phyloP scores from a whole-genome alignment of 805 yeast species.

The Cyberlindnera suaveolens region DNA sequence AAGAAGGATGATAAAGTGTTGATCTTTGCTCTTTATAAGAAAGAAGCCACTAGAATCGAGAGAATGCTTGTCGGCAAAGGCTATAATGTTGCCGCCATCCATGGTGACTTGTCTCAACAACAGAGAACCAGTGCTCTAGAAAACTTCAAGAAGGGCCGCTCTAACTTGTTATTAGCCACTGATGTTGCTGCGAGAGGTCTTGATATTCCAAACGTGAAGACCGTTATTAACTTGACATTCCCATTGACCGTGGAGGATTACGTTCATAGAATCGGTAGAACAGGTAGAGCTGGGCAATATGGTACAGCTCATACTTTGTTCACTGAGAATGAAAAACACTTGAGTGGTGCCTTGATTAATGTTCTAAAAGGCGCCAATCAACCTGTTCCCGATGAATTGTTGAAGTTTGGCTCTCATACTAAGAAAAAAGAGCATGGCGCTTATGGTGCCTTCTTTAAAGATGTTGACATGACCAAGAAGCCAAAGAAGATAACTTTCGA shows the following conservation, averaged over 20 bases:
- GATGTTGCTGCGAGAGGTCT: slow-evolving; percentile 98
- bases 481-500: slow-evolving; percentile 83
- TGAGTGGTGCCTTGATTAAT: slow-evolving; percentile 90
- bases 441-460: slow-evolving; percentile 96
- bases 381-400: slow-evolving; percentile 89
- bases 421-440: slow-evolving; percentile 96
- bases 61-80: slow-evolving; percentile 65
- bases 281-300: slow-evolving; percentile 94
- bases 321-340: slow-evolving; percentile 94
- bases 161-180: slow-evolving; percentile 81
- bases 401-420: slow-evolving; percentile 96
- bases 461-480: slow-evolving; percentile 80
- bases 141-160: slow-evolving; percentile 74
- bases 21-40: slow-evolving; percentile 91
- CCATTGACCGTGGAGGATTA: slow-evolving; percentile 96
- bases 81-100: slow-evolving; percentile 84
- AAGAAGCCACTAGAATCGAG: slow-evolving; percentile 92
- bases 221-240: slow-evolving; percentile 91
- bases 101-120: slow-evolving; percentile 89
- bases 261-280: slow-evolving; percentile 96
- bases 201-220: slow-evolving; percentile 95
- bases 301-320: slow-evolving; percentile 94
- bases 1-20: slow-evolving; percentile 73
- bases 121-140: slow-evolving; percentile 88
- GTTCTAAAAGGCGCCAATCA: slow-evolving; percentile 92